Conservation (phyloP, 805 yeast species). For the Teunomyces atbi region DNA sequence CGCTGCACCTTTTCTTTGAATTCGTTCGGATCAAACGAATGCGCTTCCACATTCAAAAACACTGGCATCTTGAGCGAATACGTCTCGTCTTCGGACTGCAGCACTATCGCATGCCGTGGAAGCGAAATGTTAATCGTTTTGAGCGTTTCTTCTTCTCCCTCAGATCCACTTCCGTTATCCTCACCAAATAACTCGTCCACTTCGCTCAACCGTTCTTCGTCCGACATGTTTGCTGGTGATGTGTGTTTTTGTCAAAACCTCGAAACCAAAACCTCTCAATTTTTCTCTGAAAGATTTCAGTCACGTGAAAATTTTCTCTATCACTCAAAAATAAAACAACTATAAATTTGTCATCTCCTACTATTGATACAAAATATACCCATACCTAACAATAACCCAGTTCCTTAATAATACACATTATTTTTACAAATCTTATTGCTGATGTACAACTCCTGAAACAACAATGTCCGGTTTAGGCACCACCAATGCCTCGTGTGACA, state of each 20-base stretch:
- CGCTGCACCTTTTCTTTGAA: conserved; percentile 51
- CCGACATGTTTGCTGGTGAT: conserved; percentile 10
- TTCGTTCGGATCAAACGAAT: conserved; percentile 77
- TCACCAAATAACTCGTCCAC: conserved; percentile 40
- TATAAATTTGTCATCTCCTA: not conserved
- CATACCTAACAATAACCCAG: not conserved
- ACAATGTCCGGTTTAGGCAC: conserved; percentile 11
- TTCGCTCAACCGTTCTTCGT: conserved; percentile 15
- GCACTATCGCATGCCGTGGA: conserved; percentile 51
- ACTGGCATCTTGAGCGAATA: conserved; percentile 71
- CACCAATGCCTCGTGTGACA: not conserved
- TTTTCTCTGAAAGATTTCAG: too few species aligned
- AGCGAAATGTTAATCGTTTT: conserved; percentile 36
- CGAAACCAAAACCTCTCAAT: too few species aligned
- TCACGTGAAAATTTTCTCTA: too few species aligned
- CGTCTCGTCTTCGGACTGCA: conserved; percentile 34
- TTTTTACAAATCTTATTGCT: not conserved
- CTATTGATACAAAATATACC: not conserved
- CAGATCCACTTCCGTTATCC: conserved; percentile 32
- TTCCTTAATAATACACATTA: conserved; percentile 4
- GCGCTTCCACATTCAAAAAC: conserved; percentile 76
- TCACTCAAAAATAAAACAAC: too few species aligned
- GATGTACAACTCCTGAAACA: conserved; percentile 11
- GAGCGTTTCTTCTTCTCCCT: conserved; percentile 30
- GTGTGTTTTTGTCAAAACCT: too few species aligned